Percentiles rank a stretch among this genome's conserved stretches.
Evolutionary conservation across 2,329 filamentous ascomycete genomes (phyloP).

Genomic region (Coniella vitis): DNA sequence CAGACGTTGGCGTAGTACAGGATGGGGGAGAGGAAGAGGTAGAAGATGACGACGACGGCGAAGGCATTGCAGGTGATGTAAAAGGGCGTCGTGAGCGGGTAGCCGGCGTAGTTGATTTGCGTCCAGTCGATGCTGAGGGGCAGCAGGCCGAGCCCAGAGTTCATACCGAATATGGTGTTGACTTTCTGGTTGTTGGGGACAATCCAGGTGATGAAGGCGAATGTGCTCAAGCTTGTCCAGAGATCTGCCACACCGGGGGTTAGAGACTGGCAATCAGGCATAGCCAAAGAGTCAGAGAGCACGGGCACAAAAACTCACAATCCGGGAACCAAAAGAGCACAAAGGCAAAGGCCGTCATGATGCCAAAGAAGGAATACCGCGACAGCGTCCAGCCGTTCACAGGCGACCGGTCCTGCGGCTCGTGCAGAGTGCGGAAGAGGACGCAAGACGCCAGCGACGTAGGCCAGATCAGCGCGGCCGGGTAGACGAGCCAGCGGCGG

Average conservation of each 20-base stretch:
- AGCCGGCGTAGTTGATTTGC: constrained; percentile 25
- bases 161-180: constrained; percentile 19
- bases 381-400: constrained; percentile 29
- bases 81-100: constrained; percentile 25
- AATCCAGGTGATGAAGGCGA: constrained; percentile 21
- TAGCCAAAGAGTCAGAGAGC: too few relatives aligned
- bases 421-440: constrained; percentile 28
- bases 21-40: constrained; percentile 25
- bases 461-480: constrained; percentile 30
- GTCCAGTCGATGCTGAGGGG: constrained; percentile 29
- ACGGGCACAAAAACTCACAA: too few relatives aligned
- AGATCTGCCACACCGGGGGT: constrained; percentile 4
- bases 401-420: constrained; percentile 22
- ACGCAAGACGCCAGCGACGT: constrained; percentile 27
- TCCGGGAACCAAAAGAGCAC: constrained; percentile 22
- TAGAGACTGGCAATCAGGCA: too few relatives aligned
- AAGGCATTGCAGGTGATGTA: constrained; percentile 26
- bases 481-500: constrained; percentile 28
- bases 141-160: constrained; percentile 20
- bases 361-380: constrained; percentile 28
- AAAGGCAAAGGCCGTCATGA: constrained; percentile 24
- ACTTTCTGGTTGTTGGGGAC: constrained; percentile 17
- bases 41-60: constrained; percentile 25
- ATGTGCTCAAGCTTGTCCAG: constrained; percentile 20
- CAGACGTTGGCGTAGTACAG: constrained; percentile 27